These are phyloP conservation scores for Solanum clarkiae DNA, from an alignment of 257 asterid species.

Conservation along the genomic window DNA sequence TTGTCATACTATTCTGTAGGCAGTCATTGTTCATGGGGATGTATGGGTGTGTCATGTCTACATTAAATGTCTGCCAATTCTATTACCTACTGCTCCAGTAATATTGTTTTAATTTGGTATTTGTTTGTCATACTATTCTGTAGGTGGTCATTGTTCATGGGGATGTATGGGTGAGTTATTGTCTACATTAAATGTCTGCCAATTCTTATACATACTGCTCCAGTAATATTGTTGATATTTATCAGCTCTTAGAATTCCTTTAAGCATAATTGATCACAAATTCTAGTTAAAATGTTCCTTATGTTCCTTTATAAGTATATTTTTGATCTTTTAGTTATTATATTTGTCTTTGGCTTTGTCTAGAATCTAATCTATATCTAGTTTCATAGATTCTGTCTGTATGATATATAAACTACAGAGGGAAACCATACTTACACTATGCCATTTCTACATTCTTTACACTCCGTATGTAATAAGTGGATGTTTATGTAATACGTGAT, in stretches of 20 bases:
- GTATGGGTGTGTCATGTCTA: background rate
- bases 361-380: background rate
- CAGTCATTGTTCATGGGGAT: background rate
- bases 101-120: background rate
- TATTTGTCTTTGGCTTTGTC: background rate
- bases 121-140: too few species aligned
- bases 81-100: background rate
- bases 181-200: background rate
- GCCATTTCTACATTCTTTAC: background rate
- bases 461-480: background rate
- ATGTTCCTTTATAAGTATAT: background rate
- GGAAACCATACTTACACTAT: background rate
- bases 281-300: background rate
- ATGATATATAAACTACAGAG: background rate
- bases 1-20: too few species aligned
- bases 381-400: background rate
- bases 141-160: background rate
- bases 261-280: background rate
- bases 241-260: background rate
- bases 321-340: background rate
- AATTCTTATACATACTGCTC: background rate
- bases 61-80: background rate
- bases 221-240: background rate
- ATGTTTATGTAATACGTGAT: too few species aligned
- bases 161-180: background rate